phyloP scores from a whole-genome alignment of 192 early-diverging fungal genomes.

The Ambispora gerdemannii region DNA sequence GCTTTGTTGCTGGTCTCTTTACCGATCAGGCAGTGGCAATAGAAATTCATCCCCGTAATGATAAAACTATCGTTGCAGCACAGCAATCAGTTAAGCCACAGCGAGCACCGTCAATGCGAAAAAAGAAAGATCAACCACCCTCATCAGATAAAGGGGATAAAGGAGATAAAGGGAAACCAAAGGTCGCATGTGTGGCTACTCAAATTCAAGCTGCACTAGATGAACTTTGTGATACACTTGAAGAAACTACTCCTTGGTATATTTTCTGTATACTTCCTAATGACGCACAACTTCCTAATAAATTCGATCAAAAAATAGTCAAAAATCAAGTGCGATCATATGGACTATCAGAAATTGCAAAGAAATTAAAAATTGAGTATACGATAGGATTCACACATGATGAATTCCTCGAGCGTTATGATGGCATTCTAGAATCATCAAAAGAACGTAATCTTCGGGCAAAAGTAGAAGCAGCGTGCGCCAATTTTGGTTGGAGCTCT shows the following conservation, averaged over 20 bases:
- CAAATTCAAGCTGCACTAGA: conserved; percentile 69
- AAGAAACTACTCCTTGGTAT: conserved; percentile 79
- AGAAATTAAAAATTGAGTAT: conserved; percentile 66
- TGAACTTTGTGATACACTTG: conserved; percentile 65
- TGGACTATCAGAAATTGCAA: conserved; percentile 65
- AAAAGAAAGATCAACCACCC: conserved; percentile 42
- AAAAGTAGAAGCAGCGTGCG: conserved; percentile 45
- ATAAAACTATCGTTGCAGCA: conserved; percentile 74
- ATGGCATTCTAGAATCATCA: conserved; percentile 44
- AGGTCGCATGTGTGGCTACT: conserved; percentile 56
- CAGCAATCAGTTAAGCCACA: conserved; percentile 70
- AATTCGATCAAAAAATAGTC: conserved; percentile 68
- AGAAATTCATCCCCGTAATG: conserved; percentile 78
- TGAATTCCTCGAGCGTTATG: conserved; percentile 79
- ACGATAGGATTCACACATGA: conserved; percentile 69
- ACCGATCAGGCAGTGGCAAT: conserved; percentile 67
- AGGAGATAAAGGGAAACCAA: conserved; percentile 32
- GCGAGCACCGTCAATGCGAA: conserved; percentile 62
- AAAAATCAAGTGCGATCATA: conserved; percentile 68
- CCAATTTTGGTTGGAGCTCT: conserved; percentile 58
- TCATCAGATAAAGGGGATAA: conserved; percentile 21
- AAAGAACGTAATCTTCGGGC: conserved; percentile 31
- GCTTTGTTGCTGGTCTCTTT: conserved; percentile 75
- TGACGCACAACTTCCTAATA: conserved; percentile 54
- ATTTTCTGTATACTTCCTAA: conserved; percentile 75